Percentiles rank a stretch among this genome's conserved stretches.
Conservation (phyloP, 345 rosid genomes). For the Aquilaria sinensis region DNA sequence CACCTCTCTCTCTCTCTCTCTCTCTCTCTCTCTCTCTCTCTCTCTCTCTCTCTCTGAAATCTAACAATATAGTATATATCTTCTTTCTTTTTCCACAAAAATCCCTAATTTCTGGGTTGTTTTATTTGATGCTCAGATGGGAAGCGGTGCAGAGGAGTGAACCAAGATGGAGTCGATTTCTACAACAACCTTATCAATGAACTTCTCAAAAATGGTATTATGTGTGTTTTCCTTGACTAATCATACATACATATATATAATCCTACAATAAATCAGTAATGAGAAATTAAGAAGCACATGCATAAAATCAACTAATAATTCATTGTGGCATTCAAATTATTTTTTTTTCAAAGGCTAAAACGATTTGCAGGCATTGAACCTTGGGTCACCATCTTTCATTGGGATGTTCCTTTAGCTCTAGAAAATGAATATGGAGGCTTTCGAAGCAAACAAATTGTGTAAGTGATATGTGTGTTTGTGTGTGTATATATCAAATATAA, state of each 20-base stretch:
- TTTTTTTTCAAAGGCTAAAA: not conserved
- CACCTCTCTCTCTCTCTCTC: too few relatives aligned
- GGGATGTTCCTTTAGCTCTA: constrained; percentile 97
- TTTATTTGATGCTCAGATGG: constrained; percentile 19
- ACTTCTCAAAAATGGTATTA: constrained; percentile 33
- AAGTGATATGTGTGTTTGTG: not conserved
- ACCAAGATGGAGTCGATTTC: constrained; percentile 37
- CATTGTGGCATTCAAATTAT: not conserved
- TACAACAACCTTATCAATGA: constrained; percentile 50
- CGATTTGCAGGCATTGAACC: constrained; percentile 69
- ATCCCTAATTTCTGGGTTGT: too few relatives aligned
- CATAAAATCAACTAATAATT: not conserved
- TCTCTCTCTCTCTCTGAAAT: too few relatives aligned
- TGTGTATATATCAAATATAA: too few relatives aligned
- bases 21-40: too few relatives aligned
- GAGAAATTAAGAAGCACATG: not conserved
- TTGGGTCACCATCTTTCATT: constrained; percentile 81
- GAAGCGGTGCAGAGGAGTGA: constrained; percentile 37
- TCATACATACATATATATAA: too few relatives aligned
- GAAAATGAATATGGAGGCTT: constrained; percentile 73
- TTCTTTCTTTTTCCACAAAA: too few relatives aligned
- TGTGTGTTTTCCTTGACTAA: too few relatives aligned
- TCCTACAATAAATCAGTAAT: too few relatives aligned
- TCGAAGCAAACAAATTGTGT: constrained; percentile 71
- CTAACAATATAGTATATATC: too few relatives aligned